Base-by-base conservation (phyloP, 2,329 filamentous ascomycete genomes). In the Diaporthe sp. region DNA sequence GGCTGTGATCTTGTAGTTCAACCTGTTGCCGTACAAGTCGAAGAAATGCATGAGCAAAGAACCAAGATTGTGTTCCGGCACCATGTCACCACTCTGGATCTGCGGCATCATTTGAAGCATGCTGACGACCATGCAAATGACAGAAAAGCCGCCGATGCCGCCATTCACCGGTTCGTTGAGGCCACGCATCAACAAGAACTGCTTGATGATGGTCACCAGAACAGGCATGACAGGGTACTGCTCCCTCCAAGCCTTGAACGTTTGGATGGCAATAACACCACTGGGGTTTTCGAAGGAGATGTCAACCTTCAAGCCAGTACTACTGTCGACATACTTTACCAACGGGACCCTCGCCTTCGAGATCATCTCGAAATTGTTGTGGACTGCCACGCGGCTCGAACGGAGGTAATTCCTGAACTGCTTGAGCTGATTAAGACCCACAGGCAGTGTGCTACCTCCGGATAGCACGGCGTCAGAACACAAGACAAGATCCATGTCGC, bases 401-500 rank as follows among this genome's bases (percentile, higher is more conserved):
- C 87, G 84, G 2, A 98, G 85, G 72, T 92, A 90, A 10, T 84
- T 84, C n/a, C 87, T 86, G 79, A 97, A 92, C 68, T 88, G 88
- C 76, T 88, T 91, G 7, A 98, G 85, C 65, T 86, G 88, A 25
- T 85, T 90, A 44, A 57, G n/a, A n/a, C 71, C 71, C 25, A 73
- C 47, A 82, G 86, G 92, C 80, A 85, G 89, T 77, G 89, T 82
- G 12, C 85, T 81, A 3, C 89, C 90, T 4, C 88, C 86, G 12
- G 86, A 82, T 77, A 92, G 87, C 78, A 91, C 95, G 37, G 87
- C 86, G 12, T 83, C 80, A 0, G 90, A 92, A 70, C 96, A 90
- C 71, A 97, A 90, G 3, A 98, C 97, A 65, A 99, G 88, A 82
- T 99, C 97, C 92, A 99, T 98, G 82, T 99, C 97, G 22, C 94